These are phyloP conservation scores for Chalaropsis ovoidea DNA, from an alignment of 2,329 filamentous ascomycete species.

Conservation along the genomic window DNA sequence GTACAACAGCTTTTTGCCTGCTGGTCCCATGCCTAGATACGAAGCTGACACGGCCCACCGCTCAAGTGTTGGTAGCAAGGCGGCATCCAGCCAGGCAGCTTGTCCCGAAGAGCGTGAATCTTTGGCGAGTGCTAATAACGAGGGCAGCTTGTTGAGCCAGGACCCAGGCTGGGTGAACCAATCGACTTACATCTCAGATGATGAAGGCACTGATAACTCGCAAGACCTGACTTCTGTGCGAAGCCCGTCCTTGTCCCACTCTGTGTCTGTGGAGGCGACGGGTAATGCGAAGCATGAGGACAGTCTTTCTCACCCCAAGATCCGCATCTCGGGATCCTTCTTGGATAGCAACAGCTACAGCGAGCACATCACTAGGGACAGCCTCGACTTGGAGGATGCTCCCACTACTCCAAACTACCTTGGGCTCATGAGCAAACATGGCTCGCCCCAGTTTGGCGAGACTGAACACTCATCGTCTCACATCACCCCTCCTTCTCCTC, in stretches of 20 bases:
- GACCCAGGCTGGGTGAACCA: conserved; percentile 45
- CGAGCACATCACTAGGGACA: conserved; percentile 43
- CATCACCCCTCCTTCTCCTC: conserved; percentile 35
- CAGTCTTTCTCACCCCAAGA: conserved; percentile 28
- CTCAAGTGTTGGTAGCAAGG: conserved; percentile 46
- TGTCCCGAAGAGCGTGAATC: neutral
- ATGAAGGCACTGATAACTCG: conserved; percentile 6
- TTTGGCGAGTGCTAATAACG: neutral
- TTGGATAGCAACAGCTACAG: conserved; percentile 42
- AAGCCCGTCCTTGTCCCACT: conserved; percentile 28
- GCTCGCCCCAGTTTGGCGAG: conserved; percentile 1
- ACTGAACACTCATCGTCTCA: conserved; percentile 24
- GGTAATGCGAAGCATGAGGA: conserved; percentile 38
- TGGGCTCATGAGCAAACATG: conserved; percentile 6
- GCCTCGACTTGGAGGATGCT: conserved; percentile 48
- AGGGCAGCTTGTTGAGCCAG: conserved; percentile 28
- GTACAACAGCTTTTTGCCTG: conserved; percentile 22
- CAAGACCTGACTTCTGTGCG: conserved; percentile 28
- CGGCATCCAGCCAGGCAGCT: conserved; percentile 41
- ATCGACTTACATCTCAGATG: conserved; percentile 36
- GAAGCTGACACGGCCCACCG: neutral
- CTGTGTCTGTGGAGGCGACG: conserved; percentile 42
- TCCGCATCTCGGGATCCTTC: conserved; percentile 34
- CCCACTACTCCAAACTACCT: conserved; percentile 24
- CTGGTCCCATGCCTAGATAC: conserved; percentile 31